A percentile compares a stretch with the other conserved stretches of the same genome.
These are phyloP conservation scores for Bidens hawaiensis DNA, from an alignment of 140 eudicot genomes.

Conservation along the genomic window DNA sequence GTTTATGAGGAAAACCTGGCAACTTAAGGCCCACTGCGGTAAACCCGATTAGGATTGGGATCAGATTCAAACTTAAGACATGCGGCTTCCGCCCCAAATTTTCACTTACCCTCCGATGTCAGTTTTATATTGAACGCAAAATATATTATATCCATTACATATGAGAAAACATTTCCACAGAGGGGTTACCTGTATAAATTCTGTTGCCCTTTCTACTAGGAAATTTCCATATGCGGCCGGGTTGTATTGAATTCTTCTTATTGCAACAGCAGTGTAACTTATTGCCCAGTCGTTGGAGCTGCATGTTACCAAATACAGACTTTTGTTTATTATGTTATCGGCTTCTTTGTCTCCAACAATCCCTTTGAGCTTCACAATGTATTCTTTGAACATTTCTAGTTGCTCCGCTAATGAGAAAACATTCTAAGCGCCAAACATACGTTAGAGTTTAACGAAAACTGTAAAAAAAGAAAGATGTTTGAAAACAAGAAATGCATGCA, in stretches of 20 bases:
- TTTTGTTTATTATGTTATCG: slow-evolving; percentile 29
- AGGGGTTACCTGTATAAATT: not conserved
- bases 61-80: too few species aligned
- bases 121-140: too few species aligned
- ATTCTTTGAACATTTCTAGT: slow-evolving; percentile 48
- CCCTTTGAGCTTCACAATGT: slow-evolving; percentile 43
- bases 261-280: slow-evolving; percentile 41
- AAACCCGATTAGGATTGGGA: too few species aligned
- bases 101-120: too few species aligned
- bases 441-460: not conserved
- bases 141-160: too few species aligned
- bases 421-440: slow-evolving; percentile 24
- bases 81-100: too few species aligned
- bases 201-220: not conserved
- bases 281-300: slow-evolving; percentile 52
- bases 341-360: slow-evolving; percentile 51
- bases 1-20: too few species aligned
- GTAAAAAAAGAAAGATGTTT: not conserved
- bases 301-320: slow-evolving; percentile 18
- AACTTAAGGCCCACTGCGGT: too few species aligned
- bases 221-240: not conserved
- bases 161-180: too few species aligned
- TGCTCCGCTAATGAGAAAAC: slow-evolving; percentile 40
- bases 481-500: not conserved
- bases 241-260: slow-evolving; percentile 22